phyloP scores from a whole-genome alignment of 129 eudicot species.

The Tagetes patula region DNA sequence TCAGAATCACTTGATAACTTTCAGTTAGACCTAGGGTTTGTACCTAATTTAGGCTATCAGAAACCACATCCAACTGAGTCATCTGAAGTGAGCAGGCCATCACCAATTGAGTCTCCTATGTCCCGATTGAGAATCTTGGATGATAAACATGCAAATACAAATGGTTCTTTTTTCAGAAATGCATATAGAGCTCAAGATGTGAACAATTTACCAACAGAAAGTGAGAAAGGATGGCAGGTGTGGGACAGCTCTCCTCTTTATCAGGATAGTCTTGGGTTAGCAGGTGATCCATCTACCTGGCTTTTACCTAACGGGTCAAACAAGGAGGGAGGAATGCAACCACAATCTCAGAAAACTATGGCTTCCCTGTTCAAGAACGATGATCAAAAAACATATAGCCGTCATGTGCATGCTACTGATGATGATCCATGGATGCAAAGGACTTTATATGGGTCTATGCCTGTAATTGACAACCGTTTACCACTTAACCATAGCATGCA shows the following conservation, averaged over 20 bases:
- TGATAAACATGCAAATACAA: not conserved
- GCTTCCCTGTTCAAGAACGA: slow-evolving; percentile 80
- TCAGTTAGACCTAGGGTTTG: slow-evolving; percentile 70
- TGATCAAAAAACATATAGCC: slow-evolving; percentile 41
- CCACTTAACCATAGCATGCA: slow-evolving; percentile 34
- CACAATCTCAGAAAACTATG: slow-evolving; percentile 66
- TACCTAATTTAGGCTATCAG: slow-evolving; percentile 44
- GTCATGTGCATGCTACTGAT: slow-evolving; percentile 34
- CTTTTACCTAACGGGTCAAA: slow-evolving; percentile 50
- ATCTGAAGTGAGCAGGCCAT: slow-evolving; percentile 61
- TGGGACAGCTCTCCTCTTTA: slow-evolving; percentile 75
- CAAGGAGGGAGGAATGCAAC: slow-evolving; percentile 47
- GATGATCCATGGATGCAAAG: slow-evolving; percentile 62
- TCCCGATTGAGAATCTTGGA: slow-evolving; percentile 40
- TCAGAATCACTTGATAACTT: slow-evolving; percentile 86
- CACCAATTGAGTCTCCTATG: slow-evolving; percentile 84
- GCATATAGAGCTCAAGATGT: slow-evolving; percentile 39
- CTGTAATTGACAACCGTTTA: slow-evolving; percentile 35
- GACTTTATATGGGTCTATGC: slow-evolving; percentile 39
- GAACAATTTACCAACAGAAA: slow-evolving; percentile 30
- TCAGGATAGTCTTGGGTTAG: slow-evolving; percentile 61
- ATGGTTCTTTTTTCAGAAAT: slow-evolving; percentile 15
- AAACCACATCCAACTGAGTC: slow-evolving; percentile 38
- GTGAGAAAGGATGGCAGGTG: slow-evolving; percentile 77
- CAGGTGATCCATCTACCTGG: slow-evolving; percentile 63